Evolutionary conservation across 352 stramenopile species (phyloP), one percentile per base, ranked within the genome.

Genomic region (Pythium utonaiense): DNA sequence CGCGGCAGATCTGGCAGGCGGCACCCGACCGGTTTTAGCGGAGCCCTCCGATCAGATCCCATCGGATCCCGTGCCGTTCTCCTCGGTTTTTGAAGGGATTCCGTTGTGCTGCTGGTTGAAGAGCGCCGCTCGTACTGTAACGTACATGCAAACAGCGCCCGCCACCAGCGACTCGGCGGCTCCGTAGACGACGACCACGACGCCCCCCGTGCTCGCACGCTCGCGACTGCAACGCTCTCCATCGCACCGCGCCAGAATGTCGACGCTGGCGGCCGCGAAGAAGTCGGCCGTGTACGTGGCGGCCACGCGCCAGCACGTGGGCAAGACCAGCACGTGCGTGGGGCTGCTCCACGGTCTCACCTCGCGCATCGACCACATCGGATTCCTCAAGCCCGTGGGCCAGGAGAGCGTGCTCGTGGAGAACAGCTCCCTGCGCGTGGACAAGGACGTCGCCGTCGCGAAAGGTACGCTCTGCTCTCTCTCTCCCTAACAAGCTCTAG

Each of bases 371-470:
- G 75, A 90, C 36, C 55, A 76, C 41, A 88, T 93, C 56, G 83
- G 83, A 12, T 98, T 98, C 74, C 86, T 98, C 66, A 99, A 99
- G 66, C 94, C 96, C 44, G 94, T 99, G 27, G 96, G 96, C 6
- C 94, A 99, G 70, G 80, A 98, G 59, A 92, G 87, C 60, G 80
- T 95, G 34, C 63, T 82, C 16, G 84, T 96, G 17, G 70, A 88
- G 22, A 61, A 73, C 40, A 72, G 69, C 49, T 73, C 78, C 14
- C 64, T 97, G 55, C 75, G 80, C 30, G 92, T 98, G 24, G 94
- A 98, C 71, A 98, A 94, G 70, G 83, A 91, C 65, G 80, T 95
- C 49, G 80, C 79, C 0, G 86, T 96, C 52, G 88, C 88, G 17
- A 95, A 96, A 89, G 89, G 97, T 88, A 40, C 7, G 45, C 17